A percentile compares a stretch with the other conserved stretches of the same genome.
phyloP scores from a whole-genome alignment of 2,329 filamentous ascomycete genomes.

The Diaporthe sp. region DNA sequence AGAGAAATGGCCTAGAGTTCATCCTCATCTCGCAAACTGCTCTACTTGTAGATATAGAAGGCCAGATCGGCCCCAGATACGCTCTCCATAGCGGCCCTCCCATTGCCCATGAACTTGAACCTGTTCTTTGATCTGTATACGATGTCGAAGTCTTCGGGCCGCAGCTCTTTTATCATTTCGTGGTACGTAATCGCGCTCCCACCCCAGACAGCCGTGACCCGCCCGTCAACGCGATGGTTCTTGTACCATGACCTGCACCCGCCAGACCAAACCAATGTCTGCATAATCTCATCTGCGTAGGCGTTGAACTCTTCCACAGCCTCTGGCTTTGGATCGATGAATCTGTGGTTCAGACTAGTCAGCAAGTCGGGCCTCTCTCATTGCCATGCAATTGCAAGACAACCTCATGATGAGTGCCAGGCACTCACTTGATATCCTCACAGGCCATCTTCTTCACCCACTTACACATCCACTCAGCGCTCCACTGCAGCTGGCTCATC shows the following conservation, averaged over 20 bases:
- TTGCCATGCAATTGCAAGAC: too few species aligned
- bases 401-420: neutral
- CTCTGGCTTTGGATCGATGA: conserved; percentile 33
- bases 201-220: conserved; percentile 35
- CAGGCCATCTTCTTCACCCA: conserved; percentile 32
- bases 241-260: conserved; percentile 36
- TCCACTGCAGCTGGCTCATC: conserved; percentile 30
- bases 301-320: conserved; percentile 28
- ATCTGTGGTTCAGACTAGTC: neutral
- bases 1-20: too few species aligned
- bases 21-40: too few species aligned
- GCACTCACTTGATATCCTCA: conserved; percentile 34
- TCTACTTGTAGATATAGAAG: conserved; percentile 33
- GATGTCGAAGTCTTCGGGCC: conserved; percentile 35
- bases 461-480: conserved; percentile 21
- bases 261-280: conserved; percentile 33
- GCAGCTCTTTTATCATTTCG: conserved; percentile 27
- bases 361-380: neutral
- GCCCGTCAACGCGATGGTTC: conserved; percentile 32
- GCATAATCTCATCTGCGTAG: conserved; percentile 35
- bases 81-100: conserved; percentile 30
- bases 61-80: conserved; percentile 20
- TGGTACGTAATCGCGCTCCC: conserved; percentile 31
- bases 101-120: conserved; percentile 36
- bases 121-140: conserved; percentile 29